These are phyloP conservation scores for Phytophthora colocasiae DNA, from an alignment of 352 stramenopile genomes.

Conservation along the genomic window DNA sequence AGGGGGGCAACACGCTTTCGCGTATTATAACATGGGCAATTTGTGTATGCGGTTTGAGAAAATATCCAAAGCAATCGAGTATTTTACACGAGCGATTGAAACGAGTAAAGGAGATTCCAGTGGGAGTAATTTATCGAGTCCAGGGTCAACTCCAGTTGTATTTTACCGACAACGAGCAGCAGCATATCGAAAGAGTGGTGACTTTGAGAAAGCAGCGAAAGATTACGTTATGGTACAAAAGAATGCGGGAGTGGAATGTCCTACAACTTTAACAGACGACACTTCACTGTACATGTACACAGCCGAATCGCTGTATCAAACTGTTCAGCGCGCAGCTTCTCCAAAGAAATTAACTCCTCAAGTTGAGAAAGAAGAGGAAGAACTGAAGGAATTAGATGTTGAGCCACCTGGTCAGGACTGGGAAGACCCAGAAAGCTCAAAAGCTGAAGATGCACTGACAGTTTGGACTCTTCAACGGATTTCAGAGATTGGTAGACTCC, in stretches of 20 bases:
- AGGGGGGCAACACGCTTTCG: conserved; percentile 41
- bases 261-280: conserved; percentile 7
- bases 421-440: conserved; percentile 1
- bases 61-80: conserved; percentile 48
- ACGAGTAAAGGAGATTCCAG: conserved; percentile 27
- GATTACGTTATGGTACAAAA: conserved; percentile 50
- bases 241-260: neutral
- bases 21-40: conserved; percentile 68
- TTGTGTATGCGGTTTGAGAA: conserved; percentile 50
- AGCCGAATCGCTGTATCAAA: conserved; percentile 27
- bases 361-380: conserved; percentile 5
- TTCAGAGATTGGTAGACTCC: conserved; percentile 34
- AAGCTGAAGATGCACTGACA: conserved; percentile 31
- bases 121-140: neutral
- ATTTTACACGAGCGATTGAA: conserved; percentile 54
- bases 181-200: conserved; percentile 59
- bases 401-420: neutral
- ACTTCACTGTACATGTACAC: conserved; percentile 26
- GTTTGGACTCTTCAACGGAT: conserved; percentile 33
- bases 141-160: conserved; percentile 21
- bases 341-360: conserved; percentile 1
- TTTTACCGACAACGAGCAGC: conserved; percentile 66
- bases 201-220: conserved; percentile 69
- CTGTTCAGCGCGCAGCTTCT: conserved; percentile 4
- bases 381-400: conserved; percentile 3